Base-by-base conservation (phyloP, 1,284 basidiomycete species). In the Ceratobasidium theobromae region DNA sequence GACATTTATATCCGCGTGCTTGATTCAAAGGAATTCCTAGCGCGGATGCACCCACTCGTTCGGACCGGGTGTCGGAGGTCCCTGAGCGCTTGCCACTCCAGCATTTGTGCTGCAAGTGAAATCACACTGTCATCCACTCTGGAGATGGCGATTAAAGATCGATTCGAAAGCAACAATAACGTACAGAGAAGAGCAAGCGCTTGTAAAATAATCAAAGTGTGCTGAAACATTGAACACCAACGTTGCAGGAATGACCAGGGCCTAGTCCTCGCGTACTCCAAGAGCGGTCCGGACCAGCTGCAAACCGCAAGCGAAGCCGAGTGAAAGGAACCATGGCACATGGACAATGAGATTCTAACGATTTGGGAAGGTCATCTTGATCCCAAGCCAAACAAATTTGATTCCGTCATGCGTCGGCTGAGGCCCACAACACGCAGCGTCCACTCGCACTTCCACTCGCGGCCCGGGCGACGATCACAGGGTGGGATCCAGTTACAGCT, bases 401-500 rank as follows among this genome's bases (percentile, higher is more conserved):
- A 21, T 18, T 46, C 35, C 23, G 64, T 38, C 65, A 52, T 25
- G 48, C 65, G 41, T 71, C 68, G n/a, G 68, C 46, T 9, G 86
- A 84, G 18, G 84, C 88, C 90, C 89, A 92, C n/a, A 92, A 75
- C 12, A 89, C 82, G 73, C 89, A 90, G 58, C 87, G 80, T 21
- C 90, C 89, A 69, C 85, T 88, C 0, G 74, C 90, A 71, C 90
- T 92, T 38, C 89, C 89, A 62, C 83, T 89, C 1, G 81, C 89
- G 30, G 81, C 86, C 23, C 89, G 81, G 71, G 89, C 88, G 2
- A 87, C 79, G 23, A 89, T 77, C 66, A 74, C 85, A 0, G 90
- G 89, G 74, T 92, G 90, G n/a, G 88, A 89, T 71, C 86, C 88
- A 8, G 89, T 89, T n/a, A 91, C 89, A 21, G 89, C 89, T 76